Evolutionary conservation across 306 rosid genomes (phyloP), one percentile per base, ranked within the genome.

Genomic region (Cercis canadensis): DNA sequence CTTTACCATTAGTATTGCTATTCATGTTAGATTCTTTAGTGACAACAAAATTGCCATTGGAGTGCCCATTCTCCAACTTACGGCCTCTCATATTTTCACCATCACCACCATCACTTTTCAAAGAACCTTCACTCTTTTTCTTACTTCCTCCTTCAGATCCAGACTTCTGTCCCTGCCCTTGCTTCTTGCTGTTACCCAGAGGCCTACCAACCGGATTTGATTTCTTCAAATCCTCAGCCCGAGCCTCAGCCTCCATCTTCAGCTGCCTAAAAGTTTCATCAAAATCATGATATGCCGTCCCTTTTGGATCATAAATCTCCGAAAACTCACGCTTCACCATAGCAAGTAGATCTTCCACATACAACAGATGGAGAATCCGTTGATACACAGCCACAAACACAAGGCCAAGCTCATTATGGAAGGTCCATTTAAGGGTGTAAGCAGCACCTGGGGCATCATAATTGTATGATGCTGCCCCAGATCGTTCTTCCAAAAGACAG

Each of bases 361-460:
- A 93, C 49, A 93, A 24, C 17, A 93, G 84, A 61, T 93, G 90
- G 36, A 93, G 89, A 66, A 93, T 88, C 70, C 91, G 84, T 56
- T 93, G 97, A 65, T 93, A 93, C 40, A 93, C 96, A 11, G 97
- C 97, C 1, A 93, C 97, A 67, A 93, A 93, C 17, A 90, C 96
- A 36, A 93, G 88, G 31, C 92, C 98, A 5, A 93, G 96, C 40
- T 93, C 96, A 5, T 93, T 93, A 65, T 88, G 97, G 82, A 90
- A 93, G 65, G 87, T 90, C 98, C 97, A 93, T 73, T 93, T 93
- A 67, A 93, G 96, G 43, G 97, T 87, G 76, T 93, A 93, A 0
- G 98, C 75, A 4, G 96, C 92, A 57, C 97, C 97, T 6, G 97
- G 88, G 18, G 89, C 92, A 36, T 82, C 96, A 75, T 93, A 89